These are phyloP conservation scores for Eimeria sp. DNA, from an alignment of 169 alveolate species.

Conservation along the genomic window DNA sequence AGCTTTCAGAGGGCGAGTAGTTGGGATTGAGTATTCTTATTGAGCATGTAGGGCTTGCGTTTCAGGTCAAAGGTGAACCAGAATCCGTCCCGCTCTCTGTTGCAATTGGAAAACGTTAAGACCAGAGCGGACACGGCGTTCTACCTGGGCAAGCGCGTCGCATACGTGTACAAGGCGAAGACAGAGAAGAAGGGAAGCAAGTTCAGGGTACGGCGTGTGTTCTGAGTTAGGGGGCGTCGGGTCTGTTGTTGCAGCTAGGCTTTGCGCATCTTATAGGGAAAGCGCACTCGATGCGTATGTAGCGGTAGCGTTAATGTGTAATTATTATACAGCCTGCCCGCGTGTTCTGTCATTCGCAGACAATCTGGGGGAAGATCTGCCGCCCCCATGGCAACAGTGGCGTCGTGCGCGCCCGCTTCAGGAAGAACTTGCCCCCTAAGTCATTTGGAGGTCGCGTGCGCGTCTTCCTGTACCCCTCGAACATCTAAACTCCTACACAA, in stretches of 20 bases:
- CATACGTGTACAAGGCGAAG: constrained; percentile 98
- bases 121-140: constrained; percentile 97
- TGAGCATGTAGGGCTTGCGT: not conserved
- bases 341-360: constrained; percentile 7
- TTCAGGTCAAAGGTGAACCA: constrained; percentile 97
- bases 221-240: not conserved
- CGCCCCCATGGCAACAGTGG: constrained; percentile 99
- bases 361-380: constrained; percentile 98
- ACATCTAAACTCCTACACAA: constrained; percentile 86
- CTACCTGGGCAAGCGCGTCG: constrained; percentile 99
- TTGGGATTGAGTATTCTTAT: not conserved
- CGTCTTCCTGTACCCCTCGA: constrained; percentile 98
- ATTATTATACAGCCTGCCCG: not conserved
- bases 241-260: not conserved
- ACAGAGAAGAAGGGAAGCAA: constrained; percentile 95
- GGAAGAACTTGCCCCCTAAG: constrained; percentile 98
- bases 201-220: constrained; percentile 91
- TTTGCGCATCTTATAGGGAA: not conserved
- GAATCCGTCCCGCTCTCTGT: constrained; percentile 97
- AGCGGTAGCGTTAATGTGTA: too few species aligned
- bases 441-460: constrained; percentile 98
- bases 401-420: constrained; percentile 98
- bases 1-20: not conserved
- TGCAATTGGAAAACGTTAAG: constrained; percentile 98
- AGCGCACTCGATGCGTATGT: not conserved